These are phyloP conservation scores for Brettanomyces nanus DNA, from an alignment of 805 yeast genomes.

Conservation along the genomic window DNA sequence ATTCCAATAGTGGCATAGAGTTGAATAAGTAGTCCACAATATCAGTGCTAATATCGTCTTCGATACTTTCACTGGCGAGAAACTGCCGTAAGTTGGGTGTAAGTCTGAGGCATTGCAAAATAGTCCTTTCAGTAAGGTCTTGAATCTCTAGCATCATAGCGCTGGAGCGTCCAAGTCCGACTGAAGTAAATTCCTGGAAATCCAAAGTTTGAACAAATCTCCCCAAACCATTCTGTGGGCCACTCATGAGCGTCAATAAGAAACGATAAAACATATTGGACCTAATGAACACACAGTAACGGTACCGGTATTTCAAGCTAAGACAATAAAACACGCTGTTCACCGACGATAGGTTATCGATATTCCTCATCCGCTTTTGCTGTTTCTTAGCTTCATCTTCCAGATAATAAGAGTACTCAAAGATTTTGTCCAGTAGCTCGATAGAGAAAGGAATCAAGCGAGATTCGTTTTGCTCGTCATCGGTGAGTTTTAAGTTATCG, in stretches of 20 bases:
- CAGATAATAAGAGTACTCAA: conserved; percentile 22
- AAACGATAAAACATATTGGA: conserved; percentile 75
- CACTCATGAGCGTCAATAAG: conserved; percentile 41
- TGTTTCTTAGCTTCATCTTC: conserved; percentile 21
- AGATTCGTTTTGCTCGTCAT: background rate
- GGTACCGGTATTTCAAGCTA: conserved; percentile 50
- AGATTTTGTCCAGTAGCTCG: conserved; percentile 26
- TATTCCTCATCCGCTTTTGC: conserved; percentile 18
- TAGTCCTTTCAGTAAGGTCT: conserved; percentile 74
- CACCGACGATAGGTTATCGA: conserved; percentile 31
- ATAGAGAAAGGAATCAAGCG: conserved; percentile 22
- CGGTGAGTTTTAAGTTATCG: background rate
- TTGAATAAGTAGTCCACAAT: conserved; percentile 52
- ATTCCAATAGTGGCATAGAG: conserved; percentile 45
- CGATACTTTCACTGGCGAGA: conserved; percentile 77
- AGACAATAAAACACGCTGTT: conserved; percentile 51
- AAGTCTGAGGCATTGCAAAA: conserved; percentile 49
- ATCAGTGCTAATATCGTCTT: conserved; percentile 63
- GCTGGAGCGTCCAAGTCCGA: conserved; percentile 84
- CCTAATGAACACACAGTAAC: conserved; percentile 65
- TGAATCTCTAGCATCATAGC: conserved; percentile 88
- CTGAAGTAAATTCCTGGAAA: conserved; percentile 80
- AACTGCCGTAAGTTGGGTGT: conserved; percentile 72
- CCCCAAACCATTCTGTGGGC: conserved; percentile 33
- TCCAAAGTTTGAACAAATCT: conserved; percentile 68